Evolutionary conservation across 208 protist species (phyloP).

Genomic region (Naegleria lovaniensis): DNA sequence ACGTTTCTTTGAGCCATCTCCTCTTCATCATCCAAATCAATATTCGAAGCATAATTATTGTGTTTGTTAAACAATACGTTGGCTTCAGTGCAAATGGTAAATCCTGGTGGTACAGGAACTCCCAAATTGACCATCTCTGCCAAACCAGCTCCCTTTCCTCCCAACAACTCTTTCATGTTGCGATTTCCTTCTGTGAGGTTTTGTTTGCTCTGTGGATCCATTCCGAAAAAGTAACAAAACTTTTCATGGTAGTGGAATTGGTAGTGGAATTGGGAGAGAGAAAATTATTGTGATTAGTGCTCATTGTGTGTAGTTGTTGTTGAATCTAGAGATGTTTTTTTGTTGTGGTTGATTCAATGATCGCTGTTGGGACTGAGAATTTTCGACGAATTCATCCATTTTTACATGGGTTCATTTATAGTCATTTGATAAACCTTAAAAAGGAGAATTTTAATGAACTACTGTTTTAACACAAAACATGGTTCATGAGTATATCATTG

Average conservation of each 20-base stretch:
- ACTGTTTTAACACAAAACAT: no score
- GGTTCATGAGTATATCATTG: no score
- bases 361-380: no score
- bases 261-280: background rate
- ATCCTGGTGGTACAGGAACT: slow-evolving; percentile 80
- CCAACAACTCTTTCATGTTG: slow-evolving; percentile 78
- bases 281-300: no score
- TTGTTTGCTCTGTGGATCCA: slow-evolving; percentile 35
- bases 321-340: no score
- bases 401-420: no score
- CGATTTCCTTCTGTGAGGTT: slow-evolving; percentile 66
- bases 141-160: slow-evolving; percentile 84
- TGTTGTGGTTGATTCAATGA: no score
- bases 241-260: no score
- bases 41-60: slow-evolving; percentile 50
- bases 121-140: slow-evolving; percentile 81
- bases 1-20: background rate
- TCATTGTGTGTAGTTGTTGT: no score
- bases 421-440: no score
- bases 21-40: slow-evolving; percentile 40
- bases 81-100: slow-evolving; percentile 81
- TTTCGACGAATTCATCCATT: no score
- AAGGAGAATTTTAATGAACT: no score
- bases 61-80: slow-evolving; percentile 66
- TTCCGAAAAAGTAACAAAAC: slow-evolving; percentile 1